Evolutionary conservation across 2,329 filamentous ascomycete genomes (phyloP), one percentile per base, ranked within the genome.

Genomic region (Balansia obtecta): DNA sequence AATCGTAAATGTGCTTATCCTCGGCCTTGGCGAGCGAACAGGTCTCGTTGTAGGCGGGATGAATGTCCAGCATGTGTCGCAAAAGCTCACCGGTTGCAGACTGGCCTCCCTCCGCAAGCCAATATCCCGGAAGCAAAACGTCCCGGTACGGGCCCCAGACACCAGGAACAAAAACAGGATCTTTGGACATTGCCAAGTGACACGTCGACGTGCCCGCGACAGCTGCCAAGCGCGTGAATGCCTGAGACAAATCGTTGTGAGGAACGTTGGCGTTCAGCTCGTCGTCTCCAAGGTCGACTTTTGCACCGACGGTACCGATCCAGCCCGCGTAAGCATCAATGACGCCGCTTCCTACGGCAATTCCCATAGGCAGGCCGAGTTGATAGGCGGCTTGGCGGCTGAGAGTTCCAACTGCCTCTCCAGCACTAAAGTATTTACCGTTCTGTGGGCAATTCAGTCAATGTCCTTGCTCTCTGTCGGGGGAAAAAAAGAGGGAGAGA

Each of bases 271-370:
- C 73, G 63, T 85, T 83, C 39, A 91, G 75, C 45, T 85, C 77
- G 50, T 85, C 80, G 37, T 65, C 59, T 40, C 76, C 75, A 15
- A 94, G 77, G 57, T 88, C 79, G 59, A 96, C 88, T 68, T 96
- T 96, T 53, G 93, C 91, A 52, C 93, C 93, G n/a, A 98, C 93
- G 1, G 93, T 97, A 54, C 93, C 93, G 58, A 98, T 93, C 93
- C 93, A 98, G 56, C 93, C 93, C 53, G 93, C 93, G 62, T 98
- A 98, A 16, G 93, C 93, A 65, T 98, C 93, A 62, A 98, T 98
- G 56, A 98, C 93, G 66, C 90, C 90, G 62, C 88, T 95, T 49
- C 93, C 93, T 50, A 98, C 86, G 16, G 93, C 88, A 58, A 96
- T 93, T 39, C 90, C 91, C 18, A 85, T 75, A 5, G 85, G 85